Percentiles rank a stretch among this genome's conserved stretches.
Conservation (phyloP, 2,329 filamentous ascomycete genomes). For the Clarireedia homoeocarpa region DNA sequence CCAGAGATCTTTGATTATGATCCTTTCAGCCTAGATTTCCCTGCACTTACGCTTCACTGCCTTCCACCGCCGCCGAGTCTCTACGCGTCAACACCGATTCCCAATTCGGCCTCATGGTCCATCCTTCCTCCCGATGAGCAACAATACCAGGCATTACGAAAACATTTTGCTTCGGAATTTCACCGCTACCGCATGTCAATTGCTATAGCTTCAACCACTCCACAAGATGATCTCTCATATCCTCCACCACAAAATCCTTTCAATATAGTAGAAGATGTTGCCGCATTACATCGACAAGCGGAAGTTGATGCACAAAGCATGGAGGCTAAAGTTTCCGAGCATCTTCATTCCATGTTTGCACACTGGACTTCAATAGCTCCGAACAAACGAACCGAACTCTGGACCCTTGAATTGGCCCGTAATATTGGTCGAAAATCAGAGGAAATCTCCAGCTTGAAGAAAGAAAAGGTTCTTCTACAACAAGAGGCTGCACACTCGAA, state of each 20-base stretch:
- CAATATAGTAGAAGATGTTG: slow-evolving; percentile 25
- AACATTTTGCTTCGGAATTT: slow-evolving; percentile 61
- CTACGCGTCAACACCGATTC: slow-evolving; percentile 67
- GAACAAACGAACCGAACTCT: slow-evolving; percentile 50
- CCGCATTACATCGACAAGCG: slow-evolving; percentile 29
- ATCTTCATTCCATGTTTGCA: slow-evolving; percentile 68
- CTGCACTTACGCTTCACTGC: slow-evolving; percentile 73
- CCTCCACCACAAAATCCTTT: slow-evolving; percentile 31
- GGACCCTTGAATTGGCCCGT: slow-evolving; percentile 55
- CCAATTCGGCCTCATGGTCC: slow-evolving; percentile 74
- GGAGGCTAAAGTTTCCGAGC: slow-evolving; percentile 62
- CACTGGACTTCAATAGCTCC: slow-evolving; percentile 63
- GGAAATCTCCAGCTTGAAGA: slow-evolving; percentile 42
- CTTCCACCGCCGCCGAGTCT: slow-evolving; percentile 74
- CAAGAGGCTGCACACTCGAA: slow-evolving; percentile 52
- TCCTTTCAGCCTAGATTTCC: slow-evolving; percentile 76
- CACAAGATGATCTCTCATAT: slow-evolving; percentile 42
- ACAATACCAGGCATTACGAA: slow-evolving; percentile 64
- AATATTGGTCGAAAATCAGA: slow-evolving; percentile 48
- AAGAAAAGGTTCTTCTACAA: slow-evolving; percentile 33
- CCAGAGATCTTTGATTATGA: slow-evolving; percentile 70
- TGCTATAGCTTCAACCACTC: slow-evolving; percentile 41
- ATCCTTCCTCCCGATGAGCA: slow-evolving; percentile 65
- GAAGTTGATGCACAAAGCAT: slow-evolving; percentile 37
- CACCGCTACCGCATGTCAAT: slow-evolving; percentile 53